These are phyloP conservation scores for Pichia inconspicua DNA, from an alignment of 1,139 yeast genomes.

Conservation along the genomic window DNA sequence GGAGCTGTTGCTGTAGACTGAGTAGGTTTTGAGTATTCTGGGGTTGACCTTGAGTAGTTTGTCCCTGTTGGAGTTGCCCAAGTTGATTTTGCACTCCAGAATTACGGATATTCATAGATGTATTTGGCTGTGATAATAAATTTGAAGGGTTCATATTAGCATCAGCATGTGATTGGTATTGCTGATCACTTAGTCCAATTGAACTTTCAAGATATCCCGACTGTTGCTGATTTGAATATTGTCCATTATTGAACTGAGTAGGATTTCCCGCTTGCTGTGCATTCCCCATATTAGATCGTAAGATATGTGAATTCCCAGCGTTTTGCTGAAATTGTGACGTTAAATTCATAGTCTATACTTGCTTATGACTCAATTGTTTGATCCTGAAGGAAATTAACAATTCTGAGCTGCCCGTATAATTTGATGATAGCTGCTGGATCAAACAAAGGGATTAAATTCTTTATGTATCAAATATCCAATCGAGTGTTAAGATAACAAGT, in stretches of 20 bases:
- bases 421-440: not conserved
- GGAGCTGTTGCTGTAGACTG: constrained; percentile 14
- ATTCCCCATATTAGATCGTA: constrained; percentile 3
- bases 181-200: constrained; percentile 3
- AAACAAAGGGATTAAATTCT: not conserved
- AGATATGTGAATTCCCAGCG: constrained; percentile 4
- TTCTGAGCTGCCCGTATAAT: no score
- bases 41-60: constrained; percentile 14
- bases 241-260: constrained; percentile 12
- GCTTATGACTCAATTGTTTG: not conserved
- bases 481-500: not conserved
- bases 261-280: constrained; percentile 10
- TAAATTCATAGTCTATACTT: constrained; percentile 8
- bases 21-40: constrained; percentile 15
- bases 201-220: not conserved
- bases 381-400: not conserved
- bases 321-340: constrained; percentile 15
- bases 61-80: constrained; percentile 15
- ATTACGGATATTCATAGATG: not conserved
- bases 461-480: not conserved
- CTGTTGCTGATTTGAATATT: constrained; percentile 13
- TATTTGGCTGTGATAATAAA: not conserved
- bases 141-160: not conserved
- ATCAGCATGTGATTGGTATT: not conserved
- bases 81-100: constrained; percentile 18